Evolutionary conservation across 306 rosid genomes (phyloP).

Genomic region (Trichosanthes cucumerina): DNA sequence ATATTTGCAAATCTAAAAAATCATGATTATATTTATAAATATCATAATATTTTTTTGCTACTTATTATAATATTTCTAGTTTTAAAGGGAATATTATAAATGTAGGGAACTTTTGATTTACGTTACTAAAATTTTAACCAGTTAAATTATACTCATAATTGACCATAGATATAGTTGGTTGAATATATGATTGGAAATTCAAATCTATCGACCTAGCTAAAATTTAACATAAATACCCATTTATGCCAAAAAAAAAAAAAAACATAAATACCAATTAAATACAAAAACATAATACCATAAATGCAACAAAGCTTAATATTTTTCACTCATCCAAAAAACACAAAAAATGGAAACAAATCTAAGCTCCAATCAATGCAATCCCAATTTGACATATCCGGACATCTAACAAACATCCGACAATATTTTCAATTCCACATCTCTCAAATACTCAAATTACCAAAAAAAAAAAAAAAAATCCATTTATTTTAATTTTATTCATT

Average conservation of each 20-base stretch:
- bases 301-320: neutral
- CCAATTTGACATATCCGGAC: neutral
- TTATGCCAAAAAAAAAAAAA: too few relatives aligned
- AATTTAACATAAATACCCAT: neutral
- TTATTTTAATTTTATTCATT: too few relatives aligned
- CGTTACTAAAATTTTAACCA: too few relatives aligned
- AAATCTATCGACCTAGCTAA: neutral
- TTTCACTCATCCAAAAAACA: neutral
- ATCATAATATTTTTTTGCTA: too few relatives aligned
- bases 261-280: neutral
- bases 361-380: neutral
- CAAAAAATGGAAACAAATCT: neutral
- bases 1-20: too few relatives aligned
- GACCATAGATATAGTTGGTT: neutral
- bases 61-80: too few relatives aligned
- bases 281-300: neutral
- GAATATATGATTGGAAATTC: too few relatives aligned
- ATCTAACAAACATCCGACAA: neutral
- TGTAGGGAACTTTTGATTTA: too few relatives aligned
- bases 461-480: too few relatives aligned
- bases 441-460: neutral
- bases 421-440: neutral
- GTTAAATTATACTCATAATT: too few relatives aligned
- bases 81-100: too few relatives aligned
- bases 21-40: too few relatives aligned